Conservation (phyloP, 2,329 filamentous ascomycete species). For the Paracorniculantispora psalliotae region DNA sequence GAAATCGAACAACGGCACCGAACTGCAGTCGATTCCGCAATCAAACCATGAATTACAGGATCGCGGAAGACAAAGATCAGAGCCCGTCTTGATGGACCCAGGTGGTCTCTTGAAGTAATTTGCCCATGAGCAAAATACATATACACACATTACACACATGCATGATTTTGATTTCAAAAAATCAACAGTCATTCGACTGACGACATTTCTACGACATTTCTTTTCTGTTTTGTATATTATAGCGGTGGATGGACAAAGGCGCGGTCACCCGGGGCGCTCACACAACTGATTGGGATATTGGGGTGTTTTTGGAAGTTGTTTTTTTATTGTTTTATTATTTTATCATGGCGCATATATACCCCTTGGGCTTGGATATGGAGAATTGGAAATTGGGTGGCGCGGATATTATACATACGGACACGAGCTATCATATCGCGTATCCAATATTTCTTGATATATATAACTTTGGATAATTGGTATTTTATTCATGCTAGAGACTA, state of each 20-base stretch:
- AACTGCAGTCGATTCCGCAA: conserved; percentile 43
- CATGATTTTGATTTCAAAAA: not conserved
- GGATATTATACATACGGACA: not conserved
- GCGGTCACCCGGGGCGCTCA: not conserved
- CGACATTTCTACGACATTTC: not conserved
- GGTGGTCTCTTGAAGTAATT: conserved; percentile 29
- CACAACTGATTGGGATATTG: conserved; percentile 5
- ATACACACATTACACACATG: not conserved
- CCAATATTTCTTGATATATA: not conserved
- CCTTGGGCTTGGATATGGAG: not conserved
- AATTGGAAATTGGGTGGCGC: not conserved
- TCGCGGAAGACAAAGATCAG: conserved; percentile 25
- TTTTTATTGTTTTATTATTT: no score
- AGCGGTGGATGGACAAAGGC: not conserved
- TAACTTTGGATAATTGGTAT: not conserved
- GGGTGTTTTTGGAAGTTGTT: not conserved
- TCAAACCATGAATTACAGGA: conserved; percentile 31
- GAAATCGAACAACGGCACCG: conserved; percentile 33
- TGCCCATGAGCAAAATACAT: not conserved
- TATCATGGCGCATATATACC: conserved; percentile 12
- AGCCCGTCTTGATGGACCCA: conserved; percentile 33
- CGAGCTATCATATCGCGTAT: not conserved
- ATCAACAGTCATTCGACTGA: not conserved
- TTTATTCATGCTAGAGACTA: not conserved
- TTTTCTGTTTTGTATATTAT: conserved; percentile 5